Percentiles rank a stretch among this genome's conserved stretches.
phyloP scores from a whole-genome alignment of 176 grass and related monocot genomes.

The Zea luxurians region DNA sequence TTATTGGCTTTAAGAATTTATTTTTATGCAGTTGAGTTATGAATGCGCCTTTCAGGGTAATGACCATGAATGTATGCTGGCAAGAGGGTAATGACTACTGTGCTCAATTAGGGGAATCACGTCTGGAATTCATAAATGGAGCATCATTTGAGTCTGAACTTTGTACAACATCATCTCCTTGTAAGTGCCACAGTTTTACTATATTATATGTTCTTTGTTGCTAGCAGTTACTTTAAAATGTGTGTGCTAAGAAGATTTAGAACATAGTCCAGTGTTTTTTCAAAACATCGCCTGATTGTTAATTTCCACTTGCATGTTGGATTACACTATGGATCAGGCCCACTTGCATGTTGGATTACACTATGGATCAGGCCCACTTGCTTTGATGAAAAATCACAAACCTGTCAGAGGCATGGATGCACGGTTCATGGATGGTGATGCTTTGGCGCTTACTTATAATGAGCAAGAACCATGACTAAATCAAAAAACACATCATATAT shows the following conservation, averaged over 20 bases:
- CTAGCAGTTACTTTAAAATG: slow-evolving; percentile 1
- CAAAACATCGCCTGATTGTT: no score
- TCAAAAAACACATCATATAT: no score
- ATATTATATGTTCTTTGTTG: background rate
- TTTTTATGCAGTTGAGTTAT: background rate
- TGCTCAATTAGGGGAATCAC: slow-evolving; percentile 63
- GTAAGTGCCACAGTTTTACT: slow-evolving; percentile 49
- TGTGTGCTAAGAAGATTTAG: background rate
- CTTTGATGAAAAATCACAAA: no score
- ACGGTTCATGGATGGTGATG: no score
- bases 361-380: no score
- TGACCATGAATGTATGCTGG: background rate
- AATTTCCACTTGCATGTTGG: no score
- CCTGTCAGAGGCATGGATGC: no score
- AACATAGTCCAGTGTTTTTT: no score
- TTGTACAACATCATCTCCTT: slow-evolving; percentile 53
- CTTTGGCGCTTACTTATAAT: no score
- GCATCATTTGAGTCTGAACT: slow-evolving; percentile 77
- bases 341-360: no score
- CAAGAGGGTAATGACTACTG: background rate
- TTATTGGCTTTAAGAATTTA: background rate
- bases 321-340: no score
- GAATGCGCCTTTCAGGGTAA: background rate
- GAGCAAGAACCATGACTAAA: no score
- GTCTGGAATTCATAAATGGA: slow-evolving; percentile 84